Base-by-base conservation (phyloP, 805 yeast genomes). In the Barnettozyma botsteinii region DNA sequence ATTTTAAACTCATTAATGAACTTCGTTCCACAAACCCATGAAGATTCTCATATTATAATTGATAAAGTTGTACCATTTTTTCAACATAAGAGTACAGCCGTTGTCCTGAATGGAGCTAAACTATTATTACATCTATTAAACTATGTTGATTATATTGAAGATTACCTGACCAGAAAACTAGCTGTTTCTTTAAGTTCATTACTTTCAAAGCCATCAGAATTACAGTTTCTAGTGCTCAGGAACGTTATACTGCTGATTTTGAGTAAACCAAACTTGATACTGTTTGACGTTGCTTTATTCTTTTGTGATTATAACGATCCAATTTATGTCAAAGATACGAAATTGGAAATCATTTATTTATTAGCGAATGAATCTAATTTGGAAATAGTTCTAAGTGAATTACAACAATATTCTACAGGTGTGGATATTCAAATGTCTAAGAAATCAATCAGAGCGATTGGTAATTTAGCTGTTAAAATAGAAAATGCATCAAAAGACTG, bases 231-330 rank as follows among this genome's bases (percentile, higher is more conserved):
- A 33, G 83, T 82, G 1, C 66, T 89, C 47, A 68, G 96, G 55
- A 91, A 89, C 56, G 81, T 85, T 35, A 85, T 87, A 20, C 60
- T 88, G 24, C 61, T 89, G 27, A 68, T 89, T 21, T 67, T 87
- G 41, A 77, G 85, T 38, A 74, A 79, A 44, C 79, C 81, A 11
- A 69, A 73, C 18, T 63, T 87, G 41, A 61, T 79, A 30, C 61
- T 67, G 20, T 66, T 84, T 39, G 93, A 85, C 46, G 86, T 85
- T n/a, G 75, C 78, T 38, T 75, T 78, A 63, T 86, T 89, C 56
- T 88, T 86, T 61, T 81, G 93, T 62, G 79, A 78, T 43, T 85
- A 76, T 52, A 82, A 84, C 57, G 96, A 89, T 57, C 93, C 95
- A 1, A 77, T 85, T 18, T 91, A 85, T 57, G 79, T 91, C 55